Evolutionary conservation across 331 rosid species (phyloP), one percentile per base, ranked within the genome.

Genomic region (Cydonia oblonga): DNA sequence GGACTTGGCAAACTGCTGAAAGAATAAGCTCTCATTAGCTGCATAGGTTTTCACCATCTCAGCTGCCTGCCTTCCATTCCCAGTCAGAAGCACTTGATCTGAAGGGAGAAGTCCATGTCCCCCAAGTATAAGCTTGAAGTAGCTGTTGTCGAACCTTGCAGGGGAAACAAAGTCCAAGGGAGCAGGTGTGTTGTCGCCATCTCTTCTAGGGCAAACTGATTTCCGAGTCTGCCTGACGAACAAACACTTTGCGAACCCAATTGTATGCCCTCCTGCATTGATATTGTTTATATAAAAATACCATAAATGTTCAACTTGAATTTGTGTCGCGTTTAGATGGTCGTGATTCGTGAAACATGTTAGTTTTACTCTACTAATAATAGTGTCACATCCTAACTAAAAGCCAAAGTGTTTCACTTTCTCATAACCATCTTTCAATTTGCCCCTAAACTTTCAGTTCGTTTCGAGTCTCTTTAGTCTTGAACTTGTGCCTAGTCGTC

Each of bases 101-200:
- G 97, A 91, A 72, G 77, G 83, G 7, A 91, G 89, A 4, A 91
- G 85, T 23, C 97, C 97, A 69, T 85, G 84, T 6, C 96, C 96
- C 70, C 76, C 51, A 19, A 89, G 81, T 7, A 91, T 44, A 81
- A 87, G 88, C 20, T 80, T 86, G 96, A 86, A 89, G 75, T 91
- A 91, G 1, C 85, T 76, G 67, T 87, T 91, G 64, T 89, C 97
- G 66, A 91, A 89, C 74, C 76, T 86, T 61, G 83, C 78, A 16
- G 96, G 97, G 51, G 97, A 86, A n/a, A 86, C 88, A 49, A 91
- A 83, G 74, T 91, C 97, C 90, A 91, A 46, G 20, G 93, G 96
- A 29, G 87, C 78, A 29, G 86, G 76, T 35, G 69, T 84, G 74
- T 75, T 89, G 84, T 91, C 97, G 28, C 96, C 93, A 29, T 90